Percentiles rank a stretch among this genome's conserved stretches.
phyloP scores from a whole-genome alignment of 495 filamentous ascomycete genomes.

The Aspergillus haitiensis region DNA sequence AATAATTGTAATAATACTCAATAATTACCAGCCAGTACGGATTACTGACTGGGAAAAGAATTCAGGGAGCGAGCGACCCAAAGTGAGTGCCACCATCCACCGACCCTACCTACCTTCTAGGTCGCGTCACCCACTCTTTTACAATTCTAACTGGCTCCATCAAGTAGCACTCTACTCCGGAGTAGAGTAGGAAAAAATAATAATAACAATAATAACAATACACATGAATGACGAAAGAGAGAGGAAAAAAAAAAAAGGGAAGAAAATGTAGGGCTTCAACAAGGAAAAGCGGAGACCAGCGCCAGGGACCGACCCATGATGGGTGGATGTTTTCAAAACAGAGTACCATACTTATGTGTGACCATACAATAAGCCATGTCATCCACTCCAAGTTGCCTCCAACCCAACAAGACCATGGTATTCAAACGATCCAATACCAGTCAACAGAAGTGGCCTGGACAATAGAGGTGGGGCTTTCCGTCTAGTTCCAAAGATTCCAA shows the following conservation, averaged over 20 bases:
- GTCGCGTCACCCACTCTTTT: constrained; percentile 4
- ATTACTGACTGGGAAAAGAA: constrained; percentile 20
- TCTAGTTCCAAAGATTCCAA: constrained; percentile 25
- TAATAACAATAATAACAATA: neutral
- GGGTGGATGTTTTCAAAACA: constrained; percentile 8
- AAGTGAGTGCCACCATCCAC: neutral
- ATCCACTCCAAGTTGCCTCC: neutral
- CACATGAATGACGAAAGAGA: constrained; percentile 12
- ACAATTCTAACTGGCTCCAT: constrained; percentile 10
- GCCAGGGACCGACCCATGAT: constrained; percentile 23
- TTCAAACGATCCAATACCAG: constrained; percentile 14
- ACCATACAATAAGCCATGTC: constrained; percentile 3
- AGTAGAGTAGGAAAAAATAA: neutral
- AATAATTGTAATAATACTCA: constrained; percentile 14
- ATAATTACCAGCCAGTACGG: constrained; percentile 14
- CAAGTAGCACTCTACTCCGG: constrained; percentile 3
- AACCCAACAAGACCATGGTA: constrained; percentile 13
- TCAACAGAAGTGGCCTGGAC: constrained; percentile 3
- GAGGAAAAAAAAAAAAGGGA: constrained; percentile 17
- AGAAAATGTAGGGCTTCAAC: constrained; percentile 21
- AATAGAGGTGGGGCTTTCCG: constrained; percentile 20
- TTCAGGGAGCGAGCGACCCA: constrained; percentile 27
- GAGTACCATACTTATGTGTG: constrained; percentile 8
- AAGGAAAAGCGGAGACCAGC: constrained; percentile 29
- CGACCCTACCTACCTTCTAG: neutral